Conservation (phyloP, 2,329 filamentous ascomycete species). For the Beauveria asiatica region DNA sequence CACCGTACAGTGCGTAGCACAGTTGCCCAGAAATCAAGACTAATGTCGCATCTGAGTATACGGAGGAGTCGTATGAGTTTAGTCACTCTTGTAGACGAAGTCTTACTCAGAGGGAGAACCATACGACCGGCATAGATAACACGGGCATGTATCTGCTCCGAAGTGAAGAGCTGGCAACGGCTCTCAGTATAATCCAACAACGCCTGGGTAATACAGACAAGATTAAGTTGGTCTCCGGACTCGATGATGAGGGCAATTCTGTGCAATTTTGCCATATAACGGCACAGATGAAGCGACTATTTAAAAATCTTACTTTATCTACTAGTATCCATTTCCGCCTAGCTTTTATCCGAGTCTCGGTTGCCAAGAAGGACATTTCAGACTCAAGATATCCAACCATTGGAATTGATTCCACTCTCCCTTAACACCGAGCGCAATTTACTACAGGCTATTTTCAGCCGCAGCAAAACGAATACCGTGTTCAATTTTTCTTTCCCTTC, state of each 20-base stretch:
- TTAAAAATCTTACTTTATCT: not conserved
- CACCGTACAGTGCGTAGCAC: too few relatives aligned
- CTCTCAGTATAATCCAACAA: not conserved
- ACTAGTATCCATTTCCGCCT: not conserved
- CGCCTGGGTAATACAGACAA: not conserved
- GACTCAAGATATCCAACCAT: constrained; percentile 13
- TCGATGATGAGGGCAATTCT: not conserved
- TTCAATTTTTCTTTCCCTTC: constrained; percentile 38
- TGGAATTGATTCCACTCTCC: constrained; percentile 14
- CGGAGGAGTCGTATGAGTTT: constrained; percentile 13
- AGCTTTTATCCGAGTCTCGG: constrained; percentile 10
- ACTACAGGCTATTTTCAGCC: constrained; percentile 13
- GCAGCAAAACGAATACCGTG: constrained; percentile 17
- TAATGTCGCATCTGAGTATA: constrained; percentile 1
- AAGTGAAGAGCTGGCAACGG: not conserved
- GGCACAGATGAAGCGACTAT: not conserved
- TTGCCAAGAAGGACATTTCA: constrained; percentile 14
- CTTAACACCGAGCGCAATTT: constrained; percentile 17
- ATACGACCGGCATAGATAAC: not conserved
- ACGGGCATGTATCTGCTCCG: not conserved
- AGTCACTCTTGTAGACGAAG: not conserved
- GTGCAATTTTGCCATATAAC: not conserved
- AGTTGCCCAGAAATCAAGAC: not conserved
- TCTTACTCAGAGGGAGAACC: not conserved
- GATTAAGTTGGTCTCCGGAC: not conserved